Percentiles rank a stretch among this genome's conserved stretches.
phyloP scores from a whole-genome alignment of 176 grass and related monocot species.

The Triticum monococcum region DNA sequence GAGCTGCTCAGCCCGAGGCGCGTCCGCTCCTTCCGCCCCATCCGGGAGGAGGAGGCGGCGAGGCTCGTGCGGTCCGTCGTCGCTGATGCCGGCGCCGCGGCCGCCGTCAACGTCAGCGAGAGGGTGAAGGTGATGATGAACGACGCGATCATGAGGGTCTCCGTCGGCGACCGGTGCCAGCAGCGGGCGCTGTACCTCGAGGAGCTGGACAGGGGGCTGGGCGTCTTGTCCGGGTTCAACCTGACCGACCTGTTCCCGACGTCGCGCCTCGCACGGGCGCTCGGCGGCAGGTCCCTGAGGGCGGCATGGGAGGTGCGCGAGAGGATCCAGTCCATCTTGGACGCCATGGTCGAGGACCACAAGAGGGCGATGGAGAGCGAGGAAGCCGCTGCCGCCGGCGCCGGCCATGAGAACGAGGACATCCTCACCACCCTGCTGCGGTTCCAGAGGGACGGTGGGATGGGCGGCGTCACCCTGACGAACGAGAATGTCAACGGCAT shows the following conservation, averaged over 20 bases:
- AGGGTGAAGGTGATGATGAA: neutral
- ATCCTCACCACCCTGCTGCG: neutral
- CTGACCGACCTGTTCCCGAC: constrained; percentile 34
- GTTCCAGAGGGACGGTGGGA: neutral
- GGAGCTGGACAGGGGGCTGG: neutral
- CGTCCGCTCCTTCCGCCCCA: constrained; percentile 37
- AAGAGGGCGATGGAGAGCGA: neutral
- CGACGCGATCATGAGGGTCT: neutral
- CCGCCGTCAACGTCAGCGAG: neutral
- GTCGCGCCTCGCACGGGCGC: neutral
- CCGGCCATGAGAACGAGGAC: neutral
- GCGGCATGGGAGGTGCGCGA: neutral
- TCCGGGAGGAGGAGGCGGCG: constrained; percentile 37
- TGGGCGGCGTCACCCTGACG: neutral
- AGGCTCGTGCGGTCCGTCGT: constrained; percentile 7
- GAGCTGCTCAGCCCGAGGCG: constrained; percentile 48
- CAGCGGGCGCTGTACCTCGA: constrained; percentile 2
- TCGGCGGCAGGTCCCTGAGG: neutral
- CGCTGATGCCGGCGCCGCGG: neutral
- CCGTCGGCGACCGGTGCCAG: neutral
- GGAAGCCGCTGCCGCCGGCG: neutral
- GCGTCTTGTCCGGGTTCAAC: constrained; percentile 32
- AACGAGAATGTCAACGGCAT: neutral
- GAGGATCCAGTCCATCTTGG: neutral
- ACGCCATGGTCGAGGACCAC: neutral